Evolutionary conservation across 1,284 basidiomycete species (phyloP).

Genomic region (Pseudozyma hubeiensis): DNA sequence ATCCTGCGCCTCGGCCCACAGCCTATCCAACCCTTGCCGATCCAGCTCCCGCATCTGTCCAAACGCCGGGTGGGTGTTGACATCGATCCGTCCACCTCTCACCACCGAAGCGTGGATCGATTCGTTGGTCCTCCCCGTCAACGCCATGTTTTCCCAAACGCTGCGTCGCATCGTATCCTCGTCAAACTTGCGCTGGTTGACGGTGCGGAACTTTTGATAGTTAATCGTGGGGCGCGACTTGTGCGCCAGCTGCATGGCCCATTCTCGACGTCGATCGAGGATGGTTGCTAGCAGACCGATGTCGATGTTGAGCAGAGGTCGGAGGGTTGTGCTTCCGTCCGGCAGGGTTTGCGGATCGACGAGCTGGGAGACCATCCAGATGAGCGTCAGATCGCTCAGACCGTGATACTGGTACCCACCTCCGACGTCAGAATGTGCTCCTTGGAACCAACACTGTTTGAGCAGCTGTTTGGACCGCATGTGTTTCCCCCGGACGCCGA

Average conservation of each 20-base stretch:
- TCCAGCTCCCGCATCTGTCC: constrained; percentile 24
- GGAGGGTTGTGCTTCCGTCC: constrained; percentile 18
- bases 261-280: constrained; percentile 45
- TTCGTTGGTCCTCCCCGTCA: constrained; percentile 35
- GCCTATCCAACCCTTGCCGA: constrained; percentile 5
- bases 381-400: constrained; percentile 57
- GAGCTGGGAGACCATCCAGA: constrained; percentile 64
- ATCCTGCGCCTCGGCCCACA: constrained; percentile 44
- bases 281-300: constrained; percentile 26
- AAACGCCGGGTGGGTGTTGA: constrained; percentile 23
- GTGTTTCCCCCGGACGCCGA: constrained; percentile 11
- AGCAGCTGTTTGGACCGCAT: constrained; percentile 53
- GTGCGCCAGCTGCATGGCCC: constrained; percentile 51
- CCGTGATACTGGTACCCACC: constrained; percentile 63
- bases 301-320: constrained; percentile 53
- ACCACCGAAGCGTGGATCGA: constrained; percentile 49
- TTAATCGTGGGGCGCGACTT: constrained; percentile 31
- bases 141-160: constrained; percentile 42
- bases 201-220: constrained; percentile 21
- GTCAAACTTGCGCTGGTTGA: constrained; percentile 17
- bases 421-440: constrained; percentile 62
- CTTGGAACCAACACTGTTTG: constrained; percentile 66
- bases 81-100: constrained; percentile 31
- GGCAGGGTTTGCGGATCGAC: constrained; percentile 41
- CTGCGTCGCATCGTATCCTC: constrained; percentile 14